Evolutionary conservation across 2,329 filamentous ascomycete genomes (phyloP), one percentile per base, ranked within the genome.

Genomic region (Botrytis hyacinthi): DNA sequence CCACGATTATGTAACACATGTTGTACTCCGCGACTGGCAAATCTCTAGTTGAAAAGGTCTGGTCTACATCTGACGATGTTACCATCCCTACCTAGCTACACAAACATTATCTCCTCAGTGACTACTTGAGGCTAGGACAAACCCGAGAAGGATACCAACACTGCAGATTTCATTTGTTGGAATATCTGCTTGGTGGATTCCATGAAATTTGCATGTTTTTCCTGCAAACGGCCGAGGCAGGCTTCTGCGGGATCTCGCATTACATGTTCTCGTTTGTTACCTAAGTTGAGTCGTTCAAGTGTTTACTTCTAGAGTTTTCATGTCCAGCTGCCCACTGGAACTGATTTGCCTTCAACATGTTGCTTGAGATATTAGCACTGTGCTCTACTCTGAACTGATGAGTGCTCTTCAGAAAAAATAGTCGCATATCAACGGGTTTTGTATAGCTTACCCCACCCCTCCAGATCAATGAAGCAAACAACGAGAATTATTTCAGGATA

Each of bases 191-290:
- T 46, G 48, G 32, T 67, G 12, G 10, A 12, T 69, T 57, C 35
- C 37, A 42, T 69, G 66, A 69, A 69, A 42, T 69, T 69, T 69
- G 66, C 66, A 59, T 69, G 66, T 59, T 69, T 67, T 69, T 69
- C 51, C 48, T 42, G 66, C 51, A 26, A 51, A 29, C 48, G 48
- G 42, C 66, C 66, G 48, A 57, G 66, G 66, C 48, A 69, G n/a
- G 37, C 40, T 32, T 18, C n/a, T 57, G n/a, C 66, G 66, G 66
- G 66, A 69, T 57, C 66, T 8, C 57, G 66, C 66, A 69, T 69
- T 69, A 40, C 48, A 44, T 26, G 16, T 69, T 69, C 37, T 69
- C 66, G 66, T 69, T 44, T 69, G 66, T 69, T 69, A 69, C 66
- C 35, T 16, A 16, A 57, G 48, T 69, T 20, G 26, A 57, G 66